phyloP scores from a whole-genome alignment of 352 stramenopile species.

The Phytophthora niederhauseri region DNA sequence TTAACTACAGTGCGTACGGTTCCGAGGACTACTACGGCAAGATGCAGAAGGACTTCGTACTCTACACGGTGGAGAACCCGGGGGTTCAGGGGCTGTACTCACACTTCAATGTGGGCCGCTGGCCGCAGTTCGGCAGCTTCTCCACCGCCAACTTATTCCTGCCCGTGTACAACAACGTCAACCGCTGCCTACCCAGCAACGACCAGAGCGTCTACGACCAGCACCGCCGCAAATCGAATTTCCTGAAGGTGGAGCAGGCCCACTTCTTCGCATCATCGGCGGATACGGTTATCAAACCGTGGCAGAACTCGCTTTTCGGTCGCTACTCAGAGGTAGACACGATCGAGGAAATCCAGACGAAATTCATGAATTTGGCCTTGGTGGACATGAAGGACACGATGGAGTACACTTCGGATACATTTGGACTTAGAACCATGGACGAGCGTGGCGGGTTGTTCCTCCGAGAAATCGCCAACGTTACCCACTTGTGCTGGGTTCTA shows the following conservation, averaged over 20 bases:
- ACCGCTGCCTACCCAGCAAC: conserved; percentile 14
- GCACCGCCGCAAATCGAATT: conserved; percentile 11
- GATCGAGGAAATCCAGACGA: conserved; percentile 30
- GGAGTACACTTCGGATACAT: conserved; percentile 45
- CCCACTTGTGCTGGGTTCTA: conserved; percentile 41
- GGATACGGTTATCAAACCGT: conserved; percentile 48
- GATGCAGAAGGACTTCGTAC: conserved; percentile 41
- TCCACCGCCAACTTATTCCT: conserved; percentile 38
- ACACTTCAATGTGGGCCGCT: conserved; percentile 38
- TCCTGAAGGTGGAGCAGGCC: conserved; percentile 38
- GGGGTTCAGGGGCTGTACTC: conserved; percentile 31
- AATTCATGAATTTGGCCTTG: conserved; percentile 40
- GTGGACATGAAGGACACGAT: conserved; percentile 36
- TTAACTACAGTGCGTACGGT: conserved; percentile 22
- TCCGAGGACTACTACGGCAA: conserved; percentile 27
- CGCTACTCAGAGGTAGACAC: conserved; percentile 46
- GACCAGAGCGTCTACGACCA: conserved; percentile 37
- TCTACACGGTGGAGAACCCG: conserved; percentile 29
- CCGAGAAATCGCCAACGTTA: conserved; percentile 25
- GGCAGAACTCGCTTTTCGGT: conserved; percentile 46
- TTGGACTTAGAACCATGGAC: conserved; percentile 41
- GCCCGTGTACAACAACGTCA: conserved; percentile 48
- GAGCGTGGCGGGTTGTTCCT: conserved; percentile 42
- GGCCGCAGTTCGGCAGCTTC: conserved; percentile 34
- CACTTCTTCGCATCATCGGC: conserved; percentile 29